Conservation (phyloP, 192 early-diverging fungal genomes). For the Rhizoclosmatium globosum region DNA sequence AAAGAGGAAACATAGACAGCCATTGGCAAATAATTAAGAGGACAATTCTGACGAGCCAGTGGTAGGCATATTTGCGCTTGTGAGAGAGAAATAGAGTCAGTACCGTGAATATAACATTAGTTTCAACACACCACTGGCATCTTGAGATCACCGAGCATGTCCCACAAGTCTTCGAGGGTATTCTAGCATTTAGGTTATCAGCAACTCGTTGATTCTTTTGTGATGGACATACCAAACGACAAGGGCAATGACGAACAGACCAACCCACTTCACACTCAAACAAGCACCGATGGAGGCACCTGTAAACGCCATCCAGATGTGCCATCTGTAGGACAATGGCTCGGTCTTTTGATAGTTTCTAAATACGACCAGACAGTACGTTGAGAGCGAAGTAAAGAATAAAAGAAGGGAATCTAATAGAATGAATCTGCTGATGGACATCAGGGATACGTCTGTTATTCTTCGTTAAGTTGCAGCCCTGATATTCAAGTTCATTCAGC, state of each 20-base stretch:
- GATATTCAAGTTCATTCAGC: not conserved
- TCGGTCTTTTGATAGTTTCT: conserved; percentile 70
- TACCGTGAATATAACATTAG: not conserved
- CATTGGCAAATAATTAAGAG: conserved; percentile 87
- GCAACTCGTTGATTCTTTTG: conserved; percentile 28
- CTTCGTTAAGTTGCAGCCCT: not conserved
- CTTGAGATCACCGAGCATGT: conserved; percentile 77
- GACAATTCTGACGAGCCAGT: conserved; percentile 83
- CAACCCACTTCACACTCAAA: conserved; percentile 96
- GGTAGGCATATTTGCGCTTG: conserved; percentile 68
- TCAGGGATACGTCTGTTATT: conserved; percentile 69
- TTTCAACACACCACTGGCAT: conserved; percentile 30
- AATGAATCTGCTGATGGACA: conserved; percentile 90
- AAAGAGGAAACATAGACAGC: conserved; percentile 86
- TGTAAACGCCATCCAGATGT: conserved; percentile 84
- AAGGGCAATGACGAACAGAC: conserved; percentile 87
- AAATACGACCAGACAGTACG: conserved; percentile 76
- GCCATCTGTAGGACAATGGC: conserved; percentile 89
- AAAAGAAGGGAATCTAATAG: conserved; percentile 96
- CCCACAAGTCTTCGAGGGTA: conserved; percentile 92
- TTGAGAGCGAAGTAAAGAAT: conserved; percentile 79
- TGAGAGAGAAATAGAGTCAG: not conserved
- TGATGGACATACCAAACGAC: conserved; percentile 61
- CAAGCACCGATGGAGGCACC: conserved; percentile 88
- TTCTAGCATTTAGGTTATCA: conserved; percentile 47